Base-by-base conservation (phyloP, 768 basidiomycete species). In the Hygrocybe punicea region DNA sequence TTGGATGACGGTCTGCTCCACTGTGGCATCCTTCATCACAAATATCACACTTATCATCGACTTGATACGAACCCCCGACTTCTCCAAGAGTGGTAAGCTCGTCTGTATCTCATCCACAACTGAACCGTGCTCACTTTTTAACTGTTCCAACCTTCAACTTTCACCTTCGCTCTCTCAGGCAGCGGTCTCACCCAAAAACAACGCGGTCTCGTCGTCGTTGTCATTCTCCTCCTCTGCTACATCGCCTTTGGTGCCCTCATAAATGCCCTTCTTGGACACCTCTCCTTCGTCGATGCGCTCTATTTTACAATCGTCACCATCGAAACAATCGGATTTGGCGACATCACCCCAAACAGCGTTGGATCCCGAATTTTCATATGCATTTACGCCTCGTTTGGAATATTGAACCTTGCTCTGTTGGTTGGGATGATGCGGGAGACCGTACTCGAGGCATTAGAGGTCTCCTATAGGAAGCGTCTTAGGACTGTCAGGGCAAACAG, bases 141-240 rank as follows among this genome's bases (percentile, higher is more conserved):
- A 37, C 50, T 9, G 19, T 24, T 33, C 11, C 14, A 19, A 7
- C 9, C 25, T 21, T 51, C 19, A 25, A 11, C 13, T 51, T 7
- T 25, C 50, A 24, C 59, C 33, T 36, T 17, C 25, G 13, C 19
- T 2, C 2, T 4, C 14, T 21, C 51, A 89, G 88, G 86, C 4
- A 91, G 88, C 60, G 92, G 92, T 1, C 71, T 94, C 36, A 93
- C 91, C 0, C 79, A 81, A 21, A 91, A 85, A 65, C 92, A 93
- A 63, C 82, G 91, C 4, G 81, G 84, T 1, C 79, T 93, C n/a
- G 82, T 87, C 33, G 86, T 93, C 57, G 81, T 89, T 35, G 83
- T 88, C 56, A 93, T 94, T 62, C 66, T 85, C 14, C 73, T 94
- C 1, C 76, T 93, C 21, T 75, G 76, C 57, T 93, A 91, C 66